Base-by-base conservation (phyloP, 768 basidiomycete genomes). In the Russula abietina region DNA sequence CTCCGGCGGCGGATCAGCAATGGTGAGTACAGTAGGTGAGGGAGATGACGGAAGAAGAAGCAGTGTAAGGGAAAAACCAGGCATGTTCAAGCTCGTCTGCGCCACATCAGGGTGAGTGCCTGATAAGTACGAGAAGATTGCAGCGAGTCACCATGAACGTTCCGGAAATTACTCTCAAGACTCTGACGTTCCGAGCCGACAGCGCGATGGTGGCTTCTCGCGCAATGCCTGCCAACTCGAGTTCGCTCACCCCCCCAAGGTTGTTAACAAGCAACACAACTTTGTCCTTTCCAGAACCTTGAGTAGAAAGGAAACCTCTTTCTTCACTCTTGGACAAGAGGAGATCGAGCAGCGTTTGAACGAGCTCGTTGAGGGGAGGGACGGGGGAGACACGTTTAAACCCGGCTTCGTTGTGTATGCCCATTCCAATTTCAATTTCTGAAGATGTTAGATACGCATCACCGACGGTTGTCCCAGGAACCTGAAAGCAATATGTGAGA, bases 361-460 rank as follows among this genome's bases (percentile, higher is more conserved):
- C 77, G 59, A 95, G 83, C 65, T 87, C 77, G 17, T 81, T 78
- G 52, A 91, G 80, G 11, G 86, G 79, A 0, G 93, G 92, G 3
- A 87, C 78, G 4, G 88, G 89, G 0, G 86, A 85, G 39, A 88
- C 67, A 32, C 85, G 85, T 46, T 78, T 76, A 65, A 85, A 80
- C 9, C 89, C 93, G 52, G 85, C 83, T 75, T 96, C 93, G 69
- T 96, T 96, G 75, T 96, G 93, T 60, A 96, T 89, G 14, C 93
- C 90, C 78, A 91, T 84, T 19, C 93, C 93, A 62, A 96, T 87
- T 74, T 96, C 93, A 57, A 93, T 83, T 72, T 93, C 89, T 24
- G 80, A 75, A 14, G 73, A 69, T 4, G 77, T 77, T 26, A 93
- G 78, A 70, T 83, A 79, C 14, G 82, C 80, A 39, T 82, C 73